Percentiles rank a stretch among this genome's conserved stretches.
These are phyloP conservation scores for Lippia alba DNA, from an alignment of 305 asterid genomes.

Conservation along the genomic window DNA sequence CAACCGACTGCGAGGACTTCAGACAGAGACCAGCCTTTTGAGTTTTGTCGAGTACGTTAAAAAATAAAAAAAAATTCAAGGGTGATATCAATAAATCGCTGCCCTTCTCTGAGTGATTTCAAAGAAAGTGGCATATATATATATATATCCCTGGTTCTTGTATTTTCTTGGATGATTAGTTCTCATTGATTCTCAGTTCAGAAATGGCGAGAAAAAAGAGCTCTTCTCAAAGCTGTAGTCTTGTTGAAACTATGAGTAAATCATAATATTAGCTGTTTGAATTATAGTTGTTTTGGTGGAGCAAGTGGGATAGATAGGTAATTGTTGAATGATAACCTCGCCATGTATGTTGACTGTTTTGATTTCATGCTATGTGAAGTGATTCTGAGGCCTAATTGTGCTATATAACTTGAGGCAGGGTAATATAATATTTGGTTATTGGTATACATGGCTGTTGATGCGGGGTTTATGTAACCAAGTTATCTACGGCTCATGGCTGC, in stretches of 20 bases:
- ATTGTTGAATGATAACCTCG: neutral
- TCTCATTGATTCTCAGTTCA: slow-evolving; percentile 24
- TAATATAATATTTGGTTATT: neutral
- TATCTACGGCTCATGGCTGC: slow-evolving; percentile 2
- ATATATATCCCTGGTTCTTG: slow-evolving; percentile 16
- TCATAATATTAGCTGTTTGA: slow-evolving; percentile 12
- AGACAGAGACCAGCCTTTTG: slow-evolving; percentile 22
- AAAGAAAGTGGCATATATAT: slow-evolving; percentile 2
- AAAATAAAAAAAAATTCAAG: slow-evolving; percentile 18
- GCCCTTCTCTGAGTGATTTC: slow-evolving; percentile 12
- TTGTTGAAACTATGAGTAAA: slow-evolving; percentile 29
- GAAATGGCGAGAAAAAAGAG: slow-evolving; percentile 51
- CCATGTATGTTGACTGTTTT: slow-evolving; percentile 12
- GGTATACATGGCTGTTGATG: too few relatives aligned
- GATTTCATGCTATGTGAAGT: slow-evolving; percentile 15
- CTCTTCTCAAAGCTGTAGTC: slow-evolving; percentile 43
- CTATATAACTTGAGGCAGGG: neutral
- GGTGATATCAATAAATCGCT: slow-evolving; percentile 10
- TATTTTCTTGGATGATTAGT: slow-evolving; percentile 28
- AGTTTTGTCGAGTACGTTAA: too few relatives aligned
- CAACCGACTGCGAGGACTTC: slow-evolving; percentile 44
- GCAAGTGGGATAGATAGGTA: too few relatives aligned
- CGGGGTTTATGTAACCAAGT: too few relatives aligned
- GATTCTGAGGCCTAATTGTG: slow-evolving; percentile 9
- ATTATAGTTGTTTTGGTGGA: slow-evolving; percentile 7